Conservation (phyloP, 345 rosid genomes). For the Bruguiera parviflora region DNA sequence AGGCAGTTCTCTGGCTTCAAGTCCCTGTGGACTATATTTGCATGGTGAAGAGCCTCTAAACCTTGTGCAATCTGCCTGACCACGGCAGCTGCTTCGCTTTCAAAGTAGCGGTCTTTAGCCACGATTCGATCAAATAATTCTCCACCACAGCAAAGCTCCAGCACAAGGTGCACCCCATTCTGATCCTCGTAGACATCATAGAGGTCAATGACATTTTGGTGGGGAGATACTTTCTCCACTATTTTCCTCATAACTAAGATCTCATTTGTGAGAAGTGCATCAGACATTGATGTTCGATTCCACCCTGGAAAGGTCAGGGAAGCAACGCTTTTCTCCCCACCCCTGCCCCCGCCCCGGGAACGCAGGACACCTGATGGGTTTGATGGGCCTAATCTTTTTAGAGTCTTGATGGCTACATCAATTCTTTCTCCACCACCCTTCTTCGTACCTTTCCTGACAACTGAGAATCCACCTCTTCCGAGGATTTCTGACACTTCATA, state of each 20-base stretch:
- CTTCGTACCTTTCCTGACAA: constrained; percentile 49
- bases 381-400: constrained; percentile 37
- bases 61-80: constrained; percentile 57
- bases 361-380: constrained; percentile 15
- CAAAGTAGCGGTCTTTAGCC: constrained; percentile 37
- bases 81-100: constrained; percentile 47
- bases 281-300: constrained; percentile 53
- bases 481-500: constrained; percentile 48
- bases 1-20: constrained; percentile 68
- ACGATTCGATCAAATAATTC: constrained; percentile 60
- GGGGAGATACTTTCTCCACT: constrained; percentile 61
- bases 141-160: constrained; percentile 64
- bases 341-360: not conserved
- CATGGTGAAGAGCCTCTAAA: constrained; percentile 44
- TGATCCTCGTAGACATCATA: constrained; percentile 65
- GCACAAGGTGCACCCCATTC: constrained; percentile 52
- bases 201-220: constrained; percentile 54
- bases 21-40: constrained; percentile 59
- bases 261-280: constrained; percentile 59
- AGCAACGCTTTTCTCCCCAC: constrained; percentile 13
- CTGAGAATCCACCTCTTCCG: constrained; percentile 67
- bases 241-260: constrained; percentile 60
- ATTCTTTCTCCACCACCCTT: constrained; percentile 26
- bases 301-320: constrained; percentile 32
- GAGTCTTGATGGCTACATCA: constrained; percentile 53